phyloP scores from a whole-genome alignment of 257 asterid genomes.

The Fraxinus excelsior region DNA sequence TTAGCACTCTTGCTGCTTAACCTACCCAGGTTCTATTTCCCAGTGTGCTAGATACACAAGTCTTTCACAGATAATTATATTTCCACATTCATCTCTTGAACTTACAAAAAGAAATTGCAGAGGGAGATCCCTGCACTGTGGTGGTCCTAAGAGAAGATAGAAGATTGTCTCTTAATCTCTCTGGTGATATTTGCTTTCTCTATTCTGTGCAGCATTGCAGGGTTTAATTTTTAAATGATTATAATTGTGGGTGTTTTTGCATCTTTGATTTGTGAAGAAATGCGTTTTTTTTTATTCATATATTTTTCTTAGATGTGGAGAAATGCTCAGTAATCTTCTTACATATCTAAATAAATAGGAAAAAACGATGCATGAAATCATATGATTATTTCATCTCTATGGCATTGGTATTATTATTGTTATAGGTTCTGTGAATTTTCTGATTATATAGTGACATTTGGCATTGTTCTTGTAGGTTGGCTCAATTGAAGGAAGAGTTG shows the following conservation, averaged over 20 bases:
- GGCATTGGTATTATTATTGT: background rate
- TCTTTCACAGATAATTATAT: background rate
- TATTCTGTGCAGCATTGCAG: background rate
- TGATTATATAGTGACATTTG: constrained; percentile 3
- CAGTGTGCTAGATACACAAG: background rate
- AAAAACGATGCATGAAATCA: background rate
- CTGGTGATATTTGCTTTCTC: background rate
- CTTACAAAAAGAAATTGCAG: background rate
- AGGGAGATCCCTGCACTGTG: background rate
- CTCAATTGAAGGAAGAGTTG: constrained; percentile 98
- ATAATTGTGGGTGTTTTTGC: background rate
- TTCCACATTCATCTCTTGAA: background rate
- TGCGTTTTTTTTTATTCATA: background rate
- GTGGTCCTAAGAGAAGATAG: background rate
- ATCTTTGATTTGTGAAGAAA: background rate
- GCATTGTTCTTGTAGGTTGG: constrained; percentile 66
- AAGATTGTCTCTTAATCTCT: background rate
- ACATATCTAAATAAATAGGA: background rate
- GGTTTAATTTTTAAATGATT: background rate
- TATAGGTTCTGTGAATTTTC: constrained; percentile 3
- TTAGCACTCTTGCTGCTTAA: background rate
- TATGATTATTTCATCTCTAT: background rate
- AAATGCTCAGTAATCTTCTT: background rate
- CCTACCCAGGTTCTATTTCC: background rate
- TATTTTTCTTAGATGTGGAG: background rate